These are phyloP conservation scores for Pseudonitzschia pungens DNA, from an alignment of 108 stramenopile genomes.

Conservation along the genomic window DNA sequence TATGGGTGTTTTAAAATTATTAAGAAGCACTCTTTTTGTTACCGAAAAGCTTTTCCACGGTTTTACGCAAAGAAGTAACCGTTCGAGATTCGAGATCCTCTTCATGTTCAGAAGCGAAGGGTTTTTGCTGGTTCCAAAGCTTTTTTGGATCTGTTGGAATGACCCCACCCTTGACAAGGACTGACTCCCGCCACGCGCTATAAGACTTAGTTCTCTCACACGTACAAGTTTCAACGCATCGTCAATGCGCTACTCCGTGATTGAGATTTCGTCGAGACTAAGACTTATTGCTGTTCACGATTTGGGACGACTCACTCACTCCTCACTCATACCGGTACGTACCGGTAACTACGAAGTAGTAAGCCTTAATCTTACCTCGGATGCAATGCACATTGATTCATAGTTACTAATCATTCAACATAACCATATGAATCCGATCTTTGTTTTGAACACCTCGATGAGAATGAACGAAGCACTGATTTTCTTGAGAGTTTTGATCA, in stretches of 20 bases:
- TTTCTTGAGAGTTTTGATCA: neutral
- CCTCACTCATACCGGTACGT: no score
- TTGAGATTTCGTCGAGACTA: no score
- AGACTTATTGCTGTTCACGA: no score
- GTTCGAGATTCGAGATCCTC: no score
- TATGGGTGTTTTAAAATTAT: no score
- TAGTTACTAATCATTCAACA: neutral
- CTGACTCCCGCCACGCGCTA: neutral
- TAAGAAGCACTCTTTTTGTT: no score
- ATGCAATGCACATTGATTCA: neutral
- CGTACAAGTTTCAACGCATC: neutral
- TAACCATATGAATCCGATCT: neutral
- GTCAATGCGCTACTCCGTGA: no score
- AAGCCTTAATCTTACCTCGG: no score
- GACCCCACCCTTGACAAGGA: neutral
- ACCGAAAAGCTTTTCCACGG: no score
- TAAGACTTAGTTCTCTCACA: no score
- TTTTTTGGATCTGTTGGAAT: neutral
- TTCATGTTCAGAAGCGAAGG: neutral
- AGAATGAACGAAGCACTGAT: neutral
- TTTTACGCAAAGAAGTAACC: no score
- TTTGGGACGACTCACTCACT: no score
- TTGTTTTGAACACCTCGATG: neutral
- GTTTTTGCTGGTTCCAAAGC: neutral
- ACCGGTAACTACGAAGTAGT: neutral